Conservation (phyloP, 2,329 filamentous ascomycete genomes). For the Sclerotinia spermophila region DNA sequence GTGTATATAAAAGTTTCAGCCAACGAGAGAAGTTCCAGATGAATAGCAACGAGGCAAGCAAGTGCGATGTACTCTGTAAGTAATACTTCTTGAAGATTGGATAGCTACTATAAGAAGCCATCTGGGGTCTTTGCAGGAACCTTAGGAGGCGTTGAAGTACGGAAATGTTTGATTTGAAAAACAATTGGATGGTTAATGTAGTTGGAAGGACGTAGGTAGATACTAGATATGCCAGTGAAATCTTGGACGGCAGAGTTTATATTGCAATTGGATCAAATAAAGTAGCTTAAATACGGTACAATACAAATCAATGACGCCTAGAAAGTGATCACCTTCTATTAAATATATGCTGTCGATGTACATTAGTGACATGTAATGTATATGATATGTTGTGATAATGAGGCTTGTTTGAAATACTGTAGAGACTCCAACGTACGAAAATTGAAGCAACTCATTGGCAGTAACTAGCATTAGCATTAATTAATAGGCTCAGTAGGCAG, state of each 20-base stretch:
- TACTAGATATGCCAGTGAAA: not conserved
- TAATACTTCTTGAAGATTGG: not conserved
- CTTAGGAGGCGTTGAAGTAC: not conserved
- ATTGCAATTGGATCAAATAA: not conserved
- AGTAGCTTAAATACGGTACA: not conserved
- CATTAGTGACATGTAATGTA: conserved; percentile 11
- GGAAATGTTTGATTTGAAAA: not conserved
- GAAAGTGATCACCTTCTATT: not conserved
- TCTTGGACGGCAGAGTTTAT: conserved; percentile 1
- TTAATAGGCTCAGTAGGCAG: not conserved
- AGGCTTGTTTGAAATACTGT: not conserved
- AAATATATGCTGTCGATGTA: not conserved
- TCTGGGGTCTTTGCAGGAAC: not conserved
- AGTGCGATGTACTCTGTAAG: too few relatives aligned
- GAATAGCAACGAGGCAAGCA: not conserved
- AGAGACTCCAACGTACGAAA: too few relatives aligned
- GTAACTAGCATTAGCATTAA: not conserved
- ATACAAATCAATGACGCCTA: not conserved
- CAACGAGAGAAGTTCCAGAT: not conserved
- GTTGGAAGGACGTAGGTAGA: not conserved
- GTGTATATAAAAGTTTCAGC: not conserved
- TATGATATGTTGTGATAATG: conserved; percentile 3
- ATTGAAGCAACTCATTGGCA: not conserved
- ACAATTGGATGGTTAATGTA: not conserved
- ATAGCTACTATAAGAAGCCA: not conserved